Evolutionary conservation across 148 eudicot genomes (phyloP).

Genomic region (Camellia lanceoleosa): DNA sequence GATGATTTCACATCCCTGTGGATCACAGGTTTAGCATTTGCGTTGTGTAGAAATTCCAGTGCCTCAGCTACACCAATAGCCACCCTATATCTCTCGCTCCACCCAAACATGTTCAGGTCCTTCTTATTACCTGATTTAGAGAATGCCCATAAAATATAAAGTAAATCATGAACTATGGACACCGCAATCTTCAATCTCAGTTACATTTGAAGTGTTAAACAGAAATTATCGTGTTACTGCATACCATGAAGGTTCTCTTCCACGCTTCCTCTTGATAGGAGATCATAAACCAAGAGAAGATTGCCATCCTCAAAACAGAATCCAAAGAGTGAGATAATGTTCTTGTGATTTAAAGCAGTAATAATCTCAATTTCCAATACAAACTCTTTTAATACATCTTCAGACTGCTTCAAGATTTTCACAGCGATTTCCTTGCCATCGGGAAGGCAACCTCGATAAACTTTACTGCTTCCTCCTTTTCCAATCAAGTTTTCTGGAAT

Average conservation of each 20-base stretch:
- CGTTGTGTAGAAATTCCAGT: slow-evolving; percentile 62
- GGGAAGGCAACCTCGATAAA: slow-evolving; percentile 73
- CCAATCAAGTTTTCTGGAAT: slow-evolving; percentile 80
- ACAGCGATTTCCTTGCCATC: slow-evolving; percentile 82
- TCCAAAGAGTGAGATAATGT: slow-evolving; percentile 76
- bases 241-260: slow-evolving; percentile 94
- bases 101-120: slow-evolving; percentile 51
- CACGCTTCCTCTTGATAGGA: slow-evolving; percentile 81
- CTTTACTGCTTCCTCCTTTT: slow-evolving; percentile 87
- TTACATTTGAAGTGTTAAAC: neutral
- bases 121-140: slow-evolving; percentile 44
- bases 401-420: slow-evolving; percentile 68
- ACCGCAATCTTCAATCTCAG: neutral
- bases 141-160: neutral
- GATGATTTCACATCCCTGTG: slow-evolving; percentile 98
- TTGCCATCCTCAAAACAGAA: slow-evolving; percentile 74
- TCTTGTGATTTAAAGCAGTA: slow-evolving; percentile 70
- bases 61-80: slow-evolving; percentile 92
- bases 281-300: slow-evolving; percentile 81
- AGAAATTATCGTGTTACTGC: slow-evolving; percentile 13
- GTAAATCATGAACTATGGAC: slow-evolving; percentile 5
- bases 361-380: slow-evolving; percentile 78
- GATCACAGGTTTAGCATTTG: slow-evolving; percentile 52
- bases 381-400: slow-evolving; percentile 64
- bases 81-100: slow-evolving; percentile 83